Conservation (phyloP, 2,329 filamentous ascomycete species). For the Didymella segeticola region DNA sequence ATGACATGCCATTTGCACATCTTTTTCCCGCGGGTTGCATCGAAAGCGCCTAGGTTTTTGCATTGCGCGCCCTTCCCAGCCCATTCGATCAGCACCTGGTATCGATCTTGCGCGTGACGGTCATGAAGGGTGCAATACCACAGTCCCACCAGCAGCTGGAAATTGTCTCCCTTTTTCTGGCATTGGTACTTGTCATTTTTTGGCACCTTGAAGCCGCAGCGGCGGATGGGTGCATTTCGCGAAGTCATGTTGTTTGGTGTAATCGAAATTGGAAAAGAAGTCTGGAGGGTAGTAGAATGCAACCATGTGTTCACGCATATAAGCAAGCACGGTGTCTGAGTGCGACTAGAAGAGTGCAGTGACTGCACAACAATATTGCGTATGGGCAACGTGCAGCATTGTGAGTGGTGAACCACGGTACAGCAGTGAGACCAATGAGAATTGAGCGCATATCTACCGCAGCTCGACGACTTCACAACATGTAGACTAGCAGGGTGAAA, state of each 20-base stretch:
- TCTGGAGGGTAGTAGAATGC: not conserved
- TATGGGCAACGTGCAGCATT: not conserved
- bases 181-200: constrained; percentile 21
- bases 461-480: not conserved
- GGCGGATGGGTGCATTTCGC: not conserved
- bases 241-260: not conserved
- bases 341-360: not conserved
- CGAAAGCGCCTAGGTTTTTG: constrained; percentile 4
- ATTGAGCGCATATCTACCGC: not conserved
- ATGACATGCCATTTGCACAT: constrained; percentile 12
- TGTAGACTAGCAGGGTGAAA: not conserved
- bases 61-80: constrained; percentile 16
- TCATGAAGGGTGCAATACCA: constrained; percentile 23
- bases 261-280: not conserved
- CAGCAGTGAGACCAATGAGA: not conserved
- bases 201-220: constrained; percentile 22
- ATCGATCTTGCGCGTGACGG: constrained; percentile 10
- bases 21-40: constrained; percentile 5
- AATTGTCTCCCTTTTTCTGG: constrained; percentile 11
- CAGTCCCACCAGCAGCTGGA: not conserved
- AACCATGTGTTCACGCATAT: not conserved
- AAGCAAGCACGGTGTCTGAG: not conserved
- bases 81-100: constrained; percentile 16
- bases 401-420: constrained; percentile 4
- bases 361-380: not conserved